These are phyloP conservation scores for Aspergillus niger DNA, from an alignment of 2,329 filamentous ascomycete genomes.

Conservation along the genomic window DNA sequence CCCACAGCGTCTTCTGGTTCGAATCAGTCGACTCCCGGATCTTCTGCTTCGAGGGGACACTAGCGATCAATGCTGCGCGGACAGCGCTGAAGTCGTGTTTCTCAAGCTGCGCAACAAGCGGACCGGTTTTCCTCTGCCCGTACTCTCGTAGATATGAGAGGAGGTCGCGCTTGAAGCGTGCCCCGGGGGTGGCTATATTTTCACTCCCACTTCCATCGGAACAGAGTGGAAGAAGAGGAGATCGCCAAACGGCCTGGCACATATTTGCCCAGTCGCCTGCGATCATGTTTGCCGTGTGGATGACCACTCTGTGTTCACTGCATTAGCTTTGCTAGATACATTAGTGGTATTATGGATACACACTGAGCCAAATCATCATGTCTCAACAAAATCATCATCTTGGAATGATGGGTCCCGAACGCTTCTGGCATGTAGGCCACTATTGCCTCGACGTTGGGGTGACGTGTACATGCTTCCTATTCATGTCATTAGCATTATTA, in stretches of 20 bases:
- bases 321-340: not conserved
- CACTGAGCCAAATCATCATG: constrained; percentile 73
- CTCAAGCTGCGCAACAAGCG: constrained; percentile 60
- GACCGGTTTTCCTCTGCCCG: constrained; percentile 56
- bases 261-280: constrained; percentile 82
- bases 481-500: not conserved
- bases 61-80: constrained; percentile 72
- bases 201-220: not conserved
- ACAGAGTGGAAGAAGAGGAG: constrained; percentile 64
- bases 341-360: constrained; percentile 8
- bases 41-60: constrained; percentile 70
- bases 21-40: constrained; percentile 44
- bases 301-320: constrained; percentile 57
- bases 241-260: constrained; percentile 81
- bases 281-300: constrained; percentile 94
- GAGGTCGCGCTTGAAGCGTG: constrained; percentile 74
- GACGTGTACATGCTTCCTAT: constrained; percentile 62
- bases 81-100: constrained; percentile 70
- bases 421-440: constrained; percentile 77
- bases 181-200: constrained; percentile 47
- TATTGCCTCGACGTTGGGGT: constrained; percentile 70
- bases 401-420: constrained; percentile 83
- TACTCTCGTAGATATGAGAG: constrained; percentile 73
- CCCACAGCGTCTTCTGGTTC: constrained; percentile 63
- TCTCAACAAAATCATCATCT: constrained; percentile 82